Percentiles rank a stretch among this genome's conserved stretches.
These are phyloP conservation scores for Phialophora macrospora DNA, from an alignment of 2,329 filamentous ascomycete genomes.

Conservation along the genomic window DNA sequence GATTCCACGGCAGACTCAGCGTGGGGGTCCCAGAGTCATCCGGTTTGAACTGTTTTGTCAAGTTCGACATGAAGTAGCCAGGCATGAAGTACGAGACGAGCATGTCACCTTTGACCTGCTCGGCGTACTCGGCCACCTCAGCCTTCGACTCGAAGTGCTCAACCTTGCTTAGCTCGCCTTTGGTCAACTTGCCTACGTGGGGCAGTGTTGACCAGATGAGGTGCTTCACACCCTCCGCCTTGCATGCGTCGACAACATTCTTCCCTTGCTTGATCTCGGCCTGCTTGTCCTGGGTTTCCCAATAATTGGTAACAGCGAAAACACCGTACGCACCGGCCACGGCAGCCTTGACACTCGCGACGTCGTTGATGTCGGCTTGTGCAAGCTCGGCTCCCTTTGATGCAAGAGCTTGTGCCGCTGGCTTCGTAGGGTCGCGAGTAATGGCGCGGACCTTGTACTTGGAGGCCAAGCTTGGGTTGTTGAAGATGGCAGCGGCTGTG, in stretches of 20 bases:
- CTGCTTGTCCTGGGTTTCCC: slow-evolving; percentile 50
- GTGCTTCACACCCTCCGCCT: slow-evolving; percentile 46
- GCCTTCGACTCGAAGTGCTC: slow-evolving; percentile 52
- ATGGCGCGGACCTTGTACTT: slow-evolving; percentile 58
- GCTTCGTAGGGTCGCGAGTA: slow-evolving; percentile 52
- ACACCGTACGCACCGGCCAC: slow-evolving; percentile 55
- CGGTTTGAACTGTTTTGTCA: slow-evolving; percentile 42
- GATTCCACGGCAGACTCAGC: slow-evolving; percentile 40
- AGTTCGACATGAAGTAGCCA: slow-evolving; percentile 54
- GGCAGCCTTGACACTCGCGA: slow-evolving; percentile 48
- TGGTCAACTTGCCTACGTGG: slow-evolving; percentile 42
- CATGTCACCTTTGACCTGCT: slow-evolving; percentile 37
- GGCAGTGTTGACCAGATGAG: slow-evolving; percentile 51
- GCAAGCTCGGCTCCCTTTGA: slow-evolving; percentile 44
- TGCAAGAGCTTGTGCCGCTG: slow-evolving; percentile 41
- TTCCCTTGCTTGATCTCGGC: slow-evolving; percentile 46
- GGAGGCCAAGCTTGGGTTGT: slow-evolving; percentile 51
- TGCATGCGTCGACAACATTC: slow-evolving; percentile 47
- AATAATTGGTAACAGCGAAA: slow-evolving; percentile 56
- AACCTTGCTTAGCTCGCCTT: slow-evolving; percentile 45
- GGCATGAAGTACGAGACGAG: slow-evolving; percentile 50
- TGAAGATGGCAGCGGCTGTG: slow-evolving; percentile 53
- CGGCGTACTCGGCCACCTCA: slow-evolving; percentile 48
- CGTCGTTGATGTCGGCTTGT: slow-evolving; percentile 48
- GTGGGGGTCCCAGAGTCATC: slow-evolving; percentile 42